A percentile compares a stretch with the other conserved stretches of the same genome.
Conservation (phyloP, 2,329 filamentous ascomycete genomes). For the Sclerotinia glacialis region DNA sequence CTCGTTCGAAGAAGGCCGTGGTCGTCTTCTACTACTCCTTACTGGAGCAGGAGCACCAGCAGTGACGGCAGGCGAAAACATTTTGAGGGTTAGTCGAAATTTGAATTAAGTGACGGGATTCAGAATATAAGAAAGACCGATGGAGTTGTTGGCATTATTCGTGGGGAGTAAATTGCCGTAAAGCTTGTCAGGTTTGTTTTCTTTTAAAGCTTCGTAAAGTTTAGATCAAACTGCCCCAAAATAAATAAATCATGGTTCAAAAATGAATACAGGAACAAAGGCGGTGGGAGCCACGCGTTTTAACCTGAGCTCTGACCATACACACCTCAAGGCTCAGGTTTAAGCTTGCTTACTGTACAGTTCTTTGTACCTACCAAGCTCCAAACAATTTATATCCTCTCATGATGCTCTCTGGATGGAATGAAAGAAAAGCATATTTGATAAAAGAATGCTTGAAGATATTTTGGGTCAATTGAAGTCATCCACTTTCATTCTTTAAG, state of each 20-base stretch:
- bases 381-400: not conserved
- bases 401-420: not conserved
- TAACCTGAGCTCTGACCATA: constrained; percentile 7
- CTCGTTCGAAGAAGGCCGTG: constrained; percentile 58
- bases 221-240: constrained; percentile 3
- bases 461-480: not conserved
- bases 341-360: not conserved
- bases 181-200: constrained; percentile 3
- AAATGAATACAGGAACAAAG: not conserved
- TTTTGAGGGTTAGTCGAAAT: constrained; percentile 34
- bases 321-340: not conserved
- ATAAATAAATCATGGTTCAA: constrained; percentile 9
- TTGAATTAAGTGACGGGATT: not conserved
- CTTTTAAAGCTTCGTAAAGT: constrained; percentile 13
- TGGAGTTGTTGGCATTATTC: constrained; percentile 10
- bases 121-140: not conserved
- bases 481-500: not conserved
- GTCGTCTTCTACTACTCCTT: constrained; percentile 56
- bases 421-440: not conserved
- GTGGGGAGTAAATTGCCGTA: not conserved
- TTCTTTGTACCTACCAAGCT: not conserved
- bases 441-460: not conserved
- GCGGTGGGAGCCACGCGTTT: constrained; percentile 4
- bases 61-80: constrained; percentile 58
- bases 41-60: constrained; percentile 53